Conservation (phyloP, 148 eudicot genomes). For the Fagopyrum tataricum region DNA sequence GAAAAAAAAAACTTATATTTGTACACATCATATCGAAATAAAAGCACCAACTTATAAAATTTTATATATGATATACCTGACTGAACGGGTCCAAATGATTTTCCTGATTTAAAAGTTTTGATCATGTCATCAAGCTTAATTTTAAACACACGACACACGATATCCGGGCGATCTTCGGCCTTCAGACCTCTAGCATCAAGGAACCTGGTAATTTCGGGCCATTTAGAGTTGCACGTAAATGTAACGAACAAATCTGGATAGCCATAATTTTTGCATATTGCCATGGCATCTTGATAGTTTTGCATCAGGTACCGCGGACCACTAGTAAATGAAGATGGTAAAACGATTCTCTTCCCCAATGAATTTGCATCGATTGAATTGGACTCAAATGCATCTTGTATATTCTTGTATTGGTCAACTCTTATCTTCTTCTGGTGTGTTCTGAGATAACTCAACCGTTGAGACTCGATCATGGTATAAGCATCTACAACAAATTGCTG, state of each 20-base stretch:
- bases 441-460: neutral
- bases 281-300: slow-evolving; percentile 28
- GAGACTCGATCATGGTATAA: neutral
- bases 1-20: no score
- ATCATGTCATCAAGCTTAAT: slow-evolving; percentile 17
- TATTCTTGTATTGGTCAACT: neutral
- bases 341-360: neutral
- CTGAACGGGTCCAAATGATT: no score
- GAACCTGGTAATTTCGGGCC: slow-evolving; percentile 14
- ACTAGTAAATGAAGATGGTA: no score
- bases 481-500: neutral
- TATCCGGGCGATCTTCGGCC: slow-evolving; percentile 14
- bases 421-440: neutral
- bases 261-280: slow-evolving; percentile 10
- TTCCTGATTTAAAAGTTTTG: no score
- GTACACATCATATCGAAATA: no score
- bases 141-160: slow-evolving; percentile 19
- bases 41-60: no score
- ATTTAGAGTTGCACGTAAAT: slow-evolving; percentile 23
- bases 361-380: neutral
- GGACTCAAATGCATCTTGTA: neutral
- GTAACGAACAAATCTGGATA: slow-evolving; percentile 18
- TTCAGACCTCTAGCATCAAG: neutral
- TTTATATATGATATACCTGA: no score
- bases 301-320: neutral